Evolutionary conservation across 2,329 filamentous ascomycete species (phyloP).

Genomic region (Ascochyta clinopodiicola): DNA sequence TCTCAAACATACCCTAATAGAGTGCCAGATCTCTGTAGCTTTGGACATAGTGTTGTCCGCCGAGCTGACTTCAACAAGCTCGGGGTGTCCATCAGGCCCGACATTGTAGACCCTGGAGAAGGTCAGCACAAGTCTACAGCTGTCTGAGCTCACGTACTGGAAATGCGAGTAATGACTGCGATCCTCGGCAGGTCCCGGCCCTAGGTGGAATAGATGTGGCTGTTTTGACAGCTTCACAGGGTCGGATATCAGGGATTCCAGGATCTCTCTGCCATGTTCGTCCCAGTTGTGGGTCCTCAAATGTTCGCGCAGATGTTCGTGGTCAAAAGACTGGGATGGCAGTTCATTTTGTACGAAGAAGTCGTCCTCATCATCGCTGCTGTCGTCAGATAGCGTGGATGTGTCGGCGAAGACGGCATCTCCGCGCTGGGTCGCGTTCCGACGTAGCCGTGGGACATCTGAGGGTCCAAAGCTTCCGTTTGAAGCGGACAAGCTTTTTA

Average conservation of each 20-base stretch:
- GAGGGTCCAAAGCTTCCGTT: conserved; percentile 36
- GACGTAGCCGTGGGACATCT: conserved; percentile 30
- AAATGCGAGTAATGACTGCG: conserved; percentile 56
- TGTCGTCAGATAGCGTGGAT: conserved; percentile 45
- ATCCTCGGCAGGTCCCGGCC: conserved; percentile 52
- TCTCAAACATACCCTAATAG: conserved; percentile 20
- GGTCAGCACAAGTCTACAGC: not conserved
- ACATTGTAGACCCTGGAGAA: conserved; percentile 60
- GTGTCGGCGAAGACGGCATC: conserved; percentile 42
- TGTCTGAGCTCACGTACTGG: conserved; percentile 39
- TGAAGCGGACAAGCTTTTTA: conserved; percentile 38
- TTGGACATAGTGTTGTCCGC: conserved; percentile 45
- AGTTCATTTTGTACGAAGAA: conserved; percentile 51
- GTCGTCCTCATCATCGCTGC: conserved; percentile 45
- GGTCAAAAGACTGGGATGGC: conserved; percentile 49
- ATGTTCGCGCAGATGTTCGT: conserved; percentile 55
- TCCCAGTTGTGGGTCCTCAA: conserved; percentile 53
- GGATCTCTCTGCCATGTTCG: conserved; percentile 49
- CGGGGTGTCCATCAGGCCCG: conserved; percentile 53
- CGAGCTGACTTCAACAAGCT: conserved; percentile 45
- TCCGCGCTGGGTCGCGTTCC: conserved; percentile 31
- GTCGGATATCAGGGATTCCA: conserved; percentile 54
- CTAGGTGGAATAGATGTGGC: conserved; percentile 52
- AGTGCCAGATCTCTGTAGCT: conserved; percentile 42
- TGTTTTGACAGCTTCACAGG: conserved; percentile 52